phyloP scores from a whole-genome alignment of 768 basidiomycete genomes.

The Pholiota conissans region DNA sequence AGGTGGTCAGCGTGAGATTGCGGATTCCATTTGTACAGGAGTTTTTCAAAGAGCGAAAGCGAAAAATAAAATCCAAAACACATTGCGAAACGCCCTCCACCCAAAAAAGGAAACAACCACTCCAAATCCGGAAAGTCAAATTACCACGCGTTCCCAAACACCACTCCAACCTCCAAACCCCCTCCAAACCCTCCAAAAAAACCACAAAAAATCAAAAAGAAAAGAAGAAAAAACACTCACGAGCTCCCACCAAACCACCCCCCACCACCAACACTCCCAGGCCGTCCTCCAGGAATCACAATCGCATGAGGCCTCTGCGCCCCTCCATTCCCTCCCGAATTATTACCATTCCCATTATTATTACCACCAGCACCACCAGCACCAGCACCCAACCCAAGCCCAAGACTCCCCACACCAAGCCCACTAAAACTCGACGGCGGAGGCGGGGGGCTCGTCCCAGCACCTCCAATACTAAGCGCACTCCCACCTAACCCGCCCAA shows the following conservation, averaged over 20 bases:
- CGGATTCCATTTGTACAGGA: no score
- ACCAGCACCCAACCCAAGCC: background rate
- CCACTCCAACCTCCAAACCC: no score
- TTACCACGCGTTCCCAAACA: no score
- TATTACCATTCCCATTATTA: no score
- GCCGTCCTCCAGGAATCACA: slow-evolving; percentile 51
- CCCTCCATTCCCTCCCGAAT: slow-evolving; percentile 6
- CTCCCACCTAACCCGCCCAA: no score
- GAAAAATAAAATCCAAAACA: background rate
- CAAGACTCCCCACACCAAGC: background rate
- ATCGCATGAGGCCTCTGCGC: slow-evolving; percentile 59
- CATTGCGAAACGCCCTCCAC: no score
- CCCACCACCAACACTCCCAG: slow-evolving; percentile 8
- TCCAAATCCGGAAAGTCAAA: no score
- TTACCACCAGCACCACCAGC: background rate
- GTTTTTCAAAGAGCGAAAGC: background rate
- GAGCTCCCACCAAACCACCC: slow-evolving; percentile 32
- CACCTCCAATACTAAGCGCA: no score
- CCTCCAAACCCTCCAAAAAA: no score
- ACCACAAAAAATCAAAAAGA: background rate
- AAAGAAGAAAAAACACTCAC: slow-evolving; percentile 18
- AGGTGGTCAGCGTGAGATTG: background rate
- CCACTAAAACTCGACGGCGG: no score
- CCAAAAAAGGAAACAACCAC: no score
- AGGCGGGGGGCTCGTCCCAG: background rate